phyloP scores from a whole-genome alignment of 345 rosid genomes.

The Pelargonium nanum region DNA sequence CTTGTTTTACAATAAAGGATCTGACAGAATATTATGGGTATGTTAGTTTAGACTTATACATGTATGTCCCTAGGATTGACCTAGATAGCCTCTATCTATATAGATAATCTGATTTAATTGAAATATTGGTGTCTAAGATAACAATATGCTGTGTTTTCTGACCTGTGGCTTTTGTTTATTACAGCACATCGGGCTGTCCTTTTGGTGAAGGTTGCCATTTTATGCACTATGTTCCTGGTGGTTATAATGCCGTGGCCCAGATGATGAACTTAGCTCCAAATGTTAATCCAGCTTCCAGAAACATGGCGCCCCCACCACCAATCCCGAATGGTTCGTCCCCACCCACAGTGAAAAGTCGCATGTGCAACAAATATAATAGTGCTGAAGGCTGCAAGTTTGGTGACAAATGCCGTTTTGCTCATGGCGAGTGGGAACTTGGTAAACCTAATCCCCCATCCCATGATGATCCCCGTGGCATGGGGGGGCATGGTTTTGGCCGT shows the following conservation, averaged over 20 bases:
- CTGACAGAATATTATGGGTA: background rate
- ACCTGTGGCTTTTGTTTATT: slow-evolving; percentile 7
- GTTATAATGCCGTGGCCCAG: slow-evolving; percentile 68
- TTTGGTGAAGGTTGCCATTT: slow-evolving; percentile 91
- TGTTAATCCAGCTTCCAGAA: slow-evolving; percentile 41
- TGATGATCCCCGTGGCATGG: slow-evolving; percentile 41
- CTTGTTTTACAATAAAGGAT: no score
- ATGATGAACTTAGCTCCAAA: slow-evolving; percentile 52
- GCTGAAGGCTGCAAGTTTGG: slow-evolving; percentile 74
- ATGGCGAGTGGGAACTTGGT: slow-evolving; percentile 75
- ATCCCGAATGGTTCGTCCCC: slow-evolving; percentile 30
- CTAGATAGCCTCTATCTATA: background rate
- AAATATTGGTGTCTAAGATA: background rate
- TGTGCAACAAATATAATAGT: slow-evolving; percentile 51
- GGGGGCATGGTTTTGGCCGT: slow-evolving; percentile 28
- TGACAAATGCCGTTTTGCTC: slow-evolving; percentile 65
- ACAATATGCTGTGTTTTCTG: background rate
- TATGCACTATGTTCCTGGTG: slow-evolving; percentile 74
- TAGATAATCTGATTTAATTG: background rate
- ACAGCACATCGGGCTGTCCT: slow-evolving; percentile 84
- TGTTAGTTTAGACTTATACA: no score
- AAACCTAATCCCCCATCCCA: slow-evolving; percentile 31
- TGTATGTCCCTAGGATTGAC: background rate
- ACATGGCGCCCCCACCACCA: slow-evolving; percentile 23
- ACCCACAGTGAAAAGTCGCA: slow-evolving; percentile 31